phyloP scores from a whole-genome alignment of 2,329 filamentous ascomycete genomes.

The Trichoderma sp. region DNA sequence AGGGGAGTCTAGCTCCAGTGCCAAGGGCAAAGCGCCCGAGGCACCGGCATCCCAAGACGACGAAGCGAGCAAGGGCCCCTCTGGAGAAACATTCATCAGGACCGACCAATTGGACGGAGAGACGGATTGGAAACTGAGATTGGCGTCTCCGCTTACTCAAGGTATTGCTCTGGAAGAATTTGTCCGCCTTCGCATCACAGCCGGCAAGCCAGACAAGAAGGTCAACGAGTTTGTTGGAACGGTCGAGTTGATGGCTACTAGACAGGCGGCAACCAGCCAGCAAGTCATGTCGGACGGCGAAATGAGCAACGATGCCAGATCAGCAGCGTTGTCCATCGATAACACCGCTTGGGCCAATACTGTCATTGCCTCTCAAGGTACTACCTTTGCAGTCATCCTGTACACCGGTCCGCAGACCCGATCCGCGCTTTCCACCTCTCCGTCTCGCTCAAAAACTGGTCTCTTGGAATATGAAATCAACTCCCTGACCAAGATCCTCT shows the following conservation, averaged over 20 bases:
- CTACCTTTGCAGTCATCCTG: slow-evolving; percentile 83
- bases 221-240: slow-evolving; percentile 97
- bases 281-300: slow-evolving; percentile 37
- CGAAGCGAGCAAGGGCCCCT: slow-evolving; percentile 44
- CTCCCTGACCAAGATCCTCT: slow-evolving; percentile 93
- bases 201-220: slow-evolving; percentile 86
- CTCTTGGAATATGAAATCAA: slow-evolving; percentile 96
- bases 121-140: slow-evolving; percentile 95
- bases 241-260: slow-evolving; percentile 68
- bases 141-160: slow-evolving; percentile 86
- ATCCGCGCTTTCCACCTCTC: slow-evolving; percentile 87
- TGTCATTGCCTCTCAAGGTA: slow-evolving; percentile 89
- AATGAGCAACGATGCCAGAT: slow-evolving; percentile 46
- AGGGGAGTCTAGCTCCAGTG: slow-evolving; percentile 34
- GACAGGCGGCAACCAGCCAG: slow-evolving; percentile 49
- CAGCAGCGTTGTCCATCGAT: slow-evolving; percentile 82
- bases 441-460: slow-evolving; percentile 90
- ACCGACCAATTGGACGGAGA: slow-evolving; percentile 98
- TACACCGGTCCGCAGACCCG: slow-evolving; percentile 95
- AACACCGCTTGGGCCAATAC: slow-evolving; percentile 99
- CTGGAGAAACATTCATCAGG: slow-evolving; percentile 91
- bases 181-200: slow-evolving; percentile 68
- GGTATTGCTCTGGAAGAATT: slow-evolving; percentile 73
- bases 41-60: slow-evolving; percentile 30
- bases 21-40: slow-evolving; percentile 40